These are phyloP conservation scores for Globisporangium nunn DNA, from an alignment of 352 stramenopile species.

Conservation along the genomic window DNA sequence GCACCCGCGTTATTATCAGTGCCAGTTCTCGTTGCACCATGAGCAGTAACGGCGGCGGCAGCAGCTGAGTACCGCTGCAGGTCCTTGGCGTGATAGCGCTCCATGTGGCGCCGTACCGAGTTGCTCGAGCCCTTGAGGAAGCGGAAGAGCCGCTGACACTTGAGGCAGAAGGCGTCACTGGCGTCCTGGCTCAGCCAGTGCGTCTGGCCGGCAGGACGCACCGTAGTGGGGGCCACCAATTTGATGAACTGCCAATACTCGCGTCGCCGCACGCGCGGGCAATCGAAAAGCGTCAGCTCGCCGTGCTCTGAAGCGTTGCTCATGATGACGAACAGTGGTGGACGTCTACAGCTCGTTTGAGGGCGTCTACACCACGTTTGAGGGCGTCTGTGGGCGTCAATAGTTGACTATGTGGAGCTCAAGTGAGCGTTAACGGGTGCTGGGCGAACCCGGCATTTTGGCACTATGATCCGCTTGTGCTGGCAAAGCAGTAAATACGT, in stretches of 20 bases:
- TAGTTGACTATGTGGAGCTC: too few species aligned
- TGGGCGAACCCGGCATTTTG: too few species aligned
- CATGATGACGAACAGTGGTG: too few species aligned
- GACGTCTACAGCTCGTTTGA: too few species aligned
- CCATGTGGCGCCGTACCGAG: slow-evolving; percentile 50
- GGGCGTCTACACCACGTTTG: too few species aligned
- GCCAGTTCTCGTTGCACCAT: too few species aligned
- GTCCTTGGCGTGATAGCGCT: slow-evolving; percentile 44
- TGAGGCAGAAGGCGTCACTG: slow-evolving; percentile 39
- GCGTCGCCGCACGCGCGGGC: slow-evolving; percentile 38
- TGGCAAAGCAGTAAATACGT: too few species aligned
- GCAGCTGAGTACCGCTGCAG: slow-evolving; percentile 16
- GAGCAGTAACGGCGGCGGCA: neutral
- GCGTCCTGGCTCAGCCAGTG: slow-evolving; percentile 55
- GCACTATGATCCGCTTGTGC: too few species aligned
- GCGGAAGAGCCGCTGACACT: slow-evolving; percentile 37
- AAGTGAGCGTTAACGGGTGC: too few species aligned
- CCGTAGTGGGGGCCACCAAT: slow-evolving; percentile 29
- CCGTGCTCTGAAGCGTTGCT: slow-evolving; percentile 43
- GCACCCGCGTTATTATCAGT: too few species aligned
- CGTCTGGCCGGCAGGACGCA: slow-evolving; percentile 26
- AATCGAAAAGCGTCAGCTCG: slow-evolving; percentile 49
- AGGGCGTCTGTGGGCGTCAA: too few species aligned
- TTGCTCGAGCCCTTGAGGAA: slow-evolving; percentile 56
- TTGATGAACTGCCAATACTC: slow-evolving; percentile 67